Evolutionary conservation across 2,329 filamentous ascomycete genomes (phyloP).

Genomic region (Monascus ruber): DNA sequence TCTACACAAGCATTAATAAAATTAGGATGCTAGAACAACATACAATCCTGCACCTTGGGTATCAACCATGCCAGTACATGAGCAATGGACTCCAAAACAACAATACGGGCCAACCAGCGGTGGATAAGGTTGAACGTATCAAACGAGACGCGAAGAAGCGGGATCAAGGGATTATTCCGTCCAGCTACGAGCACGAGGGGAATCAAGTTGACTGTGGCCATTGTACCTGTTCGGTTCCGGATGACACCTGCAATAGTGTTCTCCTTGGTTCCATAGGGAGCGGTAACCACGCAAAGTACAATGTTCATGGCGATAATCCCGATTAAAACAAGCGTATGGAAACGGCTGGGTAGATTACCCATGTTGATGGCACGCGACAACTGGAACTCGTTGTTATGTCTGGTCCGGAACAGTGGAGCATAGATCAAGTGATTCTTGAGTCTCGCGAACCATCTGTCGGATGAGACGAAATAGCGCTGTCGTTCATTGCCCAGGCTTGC

Average conservation of each 20-base stretch:
- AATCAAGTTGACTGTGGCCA: slow-evolving; percentile 34
- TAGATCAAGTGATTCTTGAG: slow-evolving; percentile 57
- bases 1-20: too few relatives aligned
- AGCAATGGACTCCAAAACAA: slow-evolving; percentile 56
- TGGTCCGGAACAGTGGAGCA: slow-evolving; percentile 32
- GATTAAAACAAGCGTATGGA: slow-evolving; percentile 32
- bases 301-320: slow-evolving; percentile 33
- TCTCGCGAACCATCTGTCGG: slow-evolving; percentile 46
- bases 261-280: slow-evolving; percentile 27
- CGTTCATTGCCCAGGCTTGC: slow-evolving; percentile 66
- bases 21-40: slow-evolving; percentile 8
- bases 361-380: slow-evolving; percentile 34
- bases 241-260: slow-evolving; percentile 26
- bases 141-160: slow-evolving; percentile 31
- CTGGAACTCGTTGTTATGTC: slow-evolving; percentile 36
- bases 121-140: slow-evolving; percentile 51
- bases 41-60: slow-evolving; percentile 45
- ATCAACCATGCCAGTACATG: slow-evolving; percentile 65
- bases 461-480: slow-evolving; percentile 64
- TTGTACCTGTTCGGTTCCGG: slow-evolving; percentile 31
- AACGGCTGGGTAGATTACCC: slow-evolving; percentile 36
- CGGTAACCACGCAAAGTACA: slow-evolving; percentile 40
- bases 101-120: slow-evolving; percentile 65
- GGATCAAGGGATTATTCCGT: slow-evolving; percentile 34
- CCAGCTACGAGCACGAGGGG: slow-evolving; percentile 32